These are phyloP conservation scores for Debaryomycetaceae sp. DNA, from an alignment of 1,139 yeast genomes.

Conservation along the genomic window DNA sequence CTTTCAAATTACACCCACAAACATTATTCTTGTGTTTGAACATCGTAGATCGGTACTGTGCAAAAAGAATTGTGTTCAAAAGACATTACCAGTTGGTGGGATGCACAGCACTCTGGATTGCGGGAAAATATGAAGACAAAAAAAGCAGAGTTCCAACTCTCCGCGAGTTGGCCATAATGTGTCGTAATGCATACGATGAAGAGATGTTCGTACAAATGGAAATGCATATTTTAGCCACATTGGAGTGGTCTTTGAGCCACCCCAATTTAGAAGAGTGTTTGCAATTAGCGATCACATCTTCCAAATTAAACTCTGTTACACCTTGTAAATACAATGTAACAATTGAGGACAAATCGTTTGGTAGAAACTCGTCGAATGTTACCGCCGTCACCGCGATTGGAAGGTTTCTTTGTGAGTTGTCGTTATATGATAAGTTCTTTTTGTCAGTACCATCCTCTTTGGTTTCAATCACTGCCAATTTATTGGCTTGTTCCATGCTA, in stretches of 20 bases:
- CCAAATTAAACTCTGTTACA: slow-evolving; percentile 22
- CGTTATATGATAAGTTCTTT: slow-evolving; percentile 70
- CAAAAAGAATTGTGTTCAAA: slow-evolving; percentile 85
- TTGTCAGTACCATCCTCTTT: slow-evolving; percentile 59
- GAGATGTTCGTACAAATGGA: slow-evolving; percentile 96
- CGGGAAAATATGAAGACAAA: slow-evolving; percentile 89
- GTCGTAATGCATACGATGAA: slow-evolving; percentile 81
- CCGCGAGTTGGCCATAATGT: slow-evolving; percentile 71
- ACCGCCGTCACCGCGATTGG: slow-evolving; percentile 56
- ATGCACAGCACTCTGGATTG: slow-evolving; percentile 91
- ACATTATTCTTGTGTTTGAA: slow-evolving; percentile 78
- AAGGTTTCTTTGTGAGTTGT: slow-evolving; percentile 70
- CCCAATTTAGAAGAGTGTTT: slow-evolving; percentile 62
- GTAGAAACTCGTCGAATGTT: slow-evolving; percentile 26
- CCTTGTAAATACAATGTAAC: slow-evolving; percentile 31
- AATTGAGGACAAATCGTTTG: slow-evolving; percentile 2
- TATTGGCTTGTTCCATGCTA: slow-evolving; percentile 69
- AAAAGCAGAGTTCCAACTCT: slow-evolving; percentile 81
- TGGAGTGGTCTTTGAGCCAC: slow-evolving; percentile 76
- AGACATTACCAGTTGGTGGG: slow-evolving; percentile 92
- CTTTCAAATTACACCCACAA: slow-evolving; percentile 71
- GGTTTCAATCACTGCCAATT: slow-evolving; percentile 66
- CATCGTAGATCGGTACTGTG: slow-evolving; percentile 86
- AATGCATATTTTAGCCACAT: slow-evolving; percentile 76
- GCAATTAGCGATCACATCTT: slow-evolving; percentile 47